Evolutionary conservation across 192 early-diverging fungal genomes (phyloP), one percentile per base, ranked within the genome.

Genomic region (Coemansia sp.): DNA sequence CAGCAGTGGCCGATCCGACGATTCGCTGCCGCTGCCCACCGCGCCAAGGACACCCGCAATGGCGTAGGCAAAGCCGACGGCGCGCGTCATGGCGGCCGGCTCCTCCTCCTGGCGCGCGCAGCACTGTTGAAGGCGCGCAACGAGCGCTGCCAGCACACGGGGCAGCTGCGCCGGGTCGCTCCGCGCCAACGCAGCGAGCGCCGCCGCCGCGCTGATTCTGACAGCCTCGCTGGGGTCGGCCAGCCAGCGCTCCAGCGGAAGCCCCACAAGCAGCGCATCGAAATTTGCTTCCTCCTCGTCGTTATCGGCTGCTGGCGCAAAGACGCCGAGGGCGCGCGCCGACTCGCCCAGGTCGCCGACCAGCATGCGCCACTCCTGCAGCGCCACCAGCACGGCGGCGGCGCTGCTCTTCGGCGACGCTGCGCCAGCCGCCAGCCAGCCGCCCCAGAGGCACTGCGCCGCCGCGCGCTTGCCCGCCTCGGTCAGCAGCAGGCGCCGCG

Each of bases 351-450:
- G 74, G 67, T 94, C 93, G 32, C 85, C 73, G 7, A 95, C 62
- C 24, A 99, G 84, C 12, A 84, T 68, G 0, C 89, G 86, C 57
- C 93, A 85, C 66, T 95, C 90, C 40, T 91, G 86, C 46, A 96
- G 65, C 1, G 89, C 92, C 47, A 87, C 86, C 1, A 91, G 79
- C 14, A 96, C n/a, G n/a, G n/a, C n/a, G n/a, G n/a, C n/a, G n/a
- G n/a, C n/a, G n/a, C n/a, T n/a, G n/a, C n/a, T n/a, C n/a, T 67
- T 56, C 0, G 36, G 4, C 0, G 64, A 40, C 29, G 63, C 32
- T n/a, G 60, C 15, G 15, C 63, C 59, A n/a, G n/a, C n/a, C 14
- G 68, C 42, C 1, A 79, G 67, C 71, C 72, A 79, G 15, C 15
- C 11, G 27, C 61, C 58, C 73, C 73, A 71, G n/a, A 80, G 25